phyloP scores from a whole-genome alignment of 306 rosid genomes.

The Phaseolus lunatus region DNA sequence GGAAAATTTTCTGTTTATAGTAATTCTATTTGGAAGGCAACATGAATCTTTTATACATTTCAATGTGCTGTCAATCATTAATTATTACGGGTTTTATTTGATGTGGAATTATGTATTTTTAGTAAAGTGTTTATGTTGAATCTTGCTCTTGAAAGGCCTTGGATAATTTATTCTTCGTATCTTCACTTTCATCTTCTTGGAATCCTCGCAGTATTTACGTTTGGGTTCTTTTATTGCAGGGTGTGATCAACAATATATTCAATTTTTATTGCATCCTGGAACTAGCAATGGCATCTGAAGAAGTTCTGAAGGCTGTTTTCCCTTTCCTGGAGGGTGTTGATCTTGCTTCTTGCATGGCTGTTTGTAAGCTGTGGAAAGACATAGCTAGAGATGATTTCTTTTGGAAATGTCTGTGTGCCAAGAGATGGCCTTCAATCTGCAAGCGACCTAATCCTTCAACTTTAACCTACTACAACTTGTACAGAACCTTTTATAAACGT shows the following conservation, averaged over 20 bases:
- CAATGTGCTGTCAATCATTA: slow-evolving; percentile 12
- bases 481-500: slow-evolving; percentile 69
- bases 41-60: slow-evolving; percentile 4
- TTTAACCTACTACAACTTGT: slow-evolving; percentile 66
- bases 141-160: slow-evolving; percentile 23
- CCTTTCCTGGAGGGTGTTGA: slow-evolving; percentile 89
- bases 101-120: not conserved
- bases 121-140: slow-evolving; percentile 14
- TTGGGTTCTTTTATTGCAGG: slow-evolving; percentile 31
- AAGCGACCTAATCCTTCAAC: slow-evolving; percentile 71
- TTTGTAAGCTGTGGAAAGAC: slow-evolving; percentile 86
- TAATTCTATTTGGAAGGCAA: not conserved
- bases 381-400: slow-evolving; percentile 84
- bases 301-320: slow-evolving; percentile 80
- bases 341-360: slow-evolving; percentile 87
- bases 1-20: not conserved
- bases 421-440: slow-evolving; percentile 96
- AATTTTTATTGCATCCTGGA: slow-evolving; percentile 20
- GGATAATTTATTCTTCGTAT: slow-evolving; percentile 17
- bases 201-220: slow-evolving; percentile 26
- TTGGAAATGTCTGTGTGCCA: slow-evolving; percentile 89
- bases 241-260: slow-evolving; percentile 14
- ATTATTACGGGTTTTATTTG: slow-evolving; percentile 11
- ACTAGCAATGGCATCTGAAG: slow-evolving; percentile 68
- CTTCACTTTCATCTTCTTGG: slow-evolving; percentile 30